phyloP scores from a whole-genome alignment of 2,329 filamentous ascomycete species.

The Colletotrichum eleusines region DNA sequence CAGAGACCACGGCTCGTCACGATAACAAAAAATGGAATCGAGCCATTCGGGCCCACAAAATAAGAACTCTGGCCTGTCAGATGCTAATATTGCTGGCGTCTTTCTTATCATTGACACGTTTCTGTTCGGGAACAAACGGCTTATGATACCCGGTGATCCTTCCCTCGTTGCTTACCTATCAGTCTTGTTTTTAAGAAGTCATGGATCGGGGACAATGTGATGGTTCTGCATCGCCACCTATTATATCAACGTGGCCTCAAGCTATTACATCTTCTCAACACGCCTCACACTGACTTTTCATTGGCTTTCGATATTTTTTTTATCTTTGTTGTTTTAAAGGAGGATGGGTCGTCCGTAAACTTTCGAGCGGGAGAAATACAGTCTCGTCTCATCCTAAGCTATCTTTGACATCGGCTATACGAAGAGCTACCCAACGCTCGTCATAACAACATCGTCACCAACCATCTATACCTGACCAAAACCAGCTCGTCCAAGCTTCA shows the following conservation, averaged over 20 bases:
- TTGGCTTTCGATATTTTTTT: too few species aligned
- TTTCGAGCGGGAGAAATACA: background rate
- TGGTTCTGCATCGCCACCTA: background rate
- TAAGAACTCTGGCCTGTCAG: background rate
- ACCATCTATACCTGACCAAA: background rate
- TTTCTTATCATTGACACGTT: background rate
- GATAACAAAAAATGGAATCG: background rate
- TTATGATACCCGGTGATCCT: background rate
- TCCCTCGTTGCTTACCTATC: background rate
- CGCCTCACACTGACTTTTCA: background rate
- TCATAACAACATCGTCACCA: background rate
- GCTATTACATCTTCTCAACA: background rate
- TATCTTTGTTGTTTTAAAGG: too few species aligned
- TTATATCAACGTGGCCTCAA: background rate
- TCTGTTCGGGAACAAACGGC: background rate
- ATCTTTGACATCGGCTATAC: background rate
- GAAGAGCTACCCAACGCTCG: background rate
- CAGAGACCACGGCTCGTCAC: background rate
- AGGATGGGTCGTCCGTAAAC: background rate
- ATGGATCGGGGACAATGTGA: background rate
- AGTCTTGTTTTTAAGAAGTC: background rate
- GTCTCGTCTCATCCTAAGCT: too few species aligned
- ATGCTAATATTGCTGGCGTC: background rate
- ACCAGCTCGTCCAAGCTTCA: background rate
- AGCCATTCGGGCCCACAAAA: background rate